Evolutionary conservation across 257 asterid species (phyloP), one percentile per base, ranked within the genome.

Genomic region (Anisodus tanguticus): DNA sequence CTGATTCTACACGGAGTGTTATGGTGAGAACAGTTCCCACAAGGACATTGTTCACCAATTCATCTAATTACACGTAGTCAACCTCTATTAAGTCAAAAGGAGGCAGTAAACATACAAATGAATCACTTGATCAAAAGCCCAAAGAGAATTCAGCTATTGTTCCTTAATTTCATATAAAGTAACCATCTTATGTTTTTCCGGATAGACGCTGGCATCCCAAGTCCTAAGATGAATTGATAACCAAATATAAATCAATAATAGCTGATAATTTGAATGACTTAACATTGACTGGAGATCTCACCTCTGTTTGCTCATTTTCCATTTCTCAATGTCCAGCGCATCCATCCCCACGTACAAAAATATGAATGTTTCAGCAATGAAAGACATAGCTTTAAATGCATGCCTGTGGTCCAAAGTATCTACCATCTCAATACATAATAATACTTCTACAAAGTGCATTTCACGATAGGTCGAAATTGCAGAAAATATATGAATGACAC

Each of bases 271-370:
- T 77, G 64, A 77, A 26, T 53, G 81, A 53, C 78, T 39, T 22
- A 13, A 26, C 47, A 15, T 26, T 53, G 72, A 76, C 39, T 74
- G 16, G 31, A 77, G 4, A 77, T 62, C 59, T 82, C 86, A 95
- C 98, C 93, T 91, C 88, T 93, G 63, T 88, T 92, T 88, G 91
- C 90, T 92, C 91, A 91, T 88, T 87, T 85, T 95, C 99, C 99
- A 95, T 87, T 94, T 95, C 89, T 90, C 92, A 17, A 91, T 87
- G 87, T 94, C 99, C 87, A 95, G 82, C 79, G 97, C 97, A 84
- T 95, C 98, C 98, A 94, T 95, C 59, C 99, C 99, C 87, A 95
- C 99, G 11, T 95, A 95, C 59, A 95, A 80, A 86, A 95, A 95
- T 90, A 95, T 94, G 88, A 93, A 95, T 3, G 98, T 90, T 86